These are phyloP conservation scores for Magnolia changhungtana DNA, from an alignment of 164 flowering plant genomes.

Conservation along the genomic window DNA sequence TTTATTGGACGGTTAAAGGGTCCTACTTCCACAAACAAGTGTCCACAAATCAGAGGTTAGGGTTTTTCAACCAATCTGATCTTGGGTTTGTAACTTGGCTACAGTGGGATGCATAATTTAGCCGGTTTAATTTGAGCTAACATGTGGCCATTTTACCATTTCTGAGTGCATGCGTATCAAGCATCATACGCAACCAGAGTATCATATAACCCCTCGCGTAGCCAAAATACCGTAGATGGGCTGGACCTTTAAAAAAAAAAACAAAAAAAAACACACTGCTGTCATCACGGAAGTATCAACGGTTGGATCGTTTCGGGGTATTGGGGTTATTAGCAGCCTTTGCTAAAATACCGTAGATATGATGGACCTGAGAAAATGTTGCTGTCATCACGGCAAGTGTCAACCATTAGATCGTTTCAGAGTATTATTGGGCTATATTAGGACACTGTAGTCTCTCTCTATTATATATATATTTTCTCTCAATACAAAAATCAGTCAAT, in stretches of 20 bases:
- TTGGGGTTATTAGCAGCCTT: no score
- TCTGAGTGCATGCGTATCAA: not conserved
- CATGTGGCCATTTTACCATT: not conserved
- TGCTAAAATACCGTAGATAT: not conserved
- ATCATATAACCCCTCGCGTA: not conserved
- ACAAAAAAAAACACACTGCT: not conserved
- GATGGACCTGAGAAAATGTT: not conserved
- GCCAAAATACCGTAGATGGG: not conserved
- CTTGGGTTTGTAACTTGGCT: no score
- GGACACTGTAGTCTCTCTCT: not conserved
- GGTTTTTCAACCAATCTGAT: no score
- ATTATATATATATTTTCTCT: not conserved
- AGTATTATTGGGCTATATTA: not conserved
- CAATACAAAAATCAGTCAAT: conserved; percentile 13
- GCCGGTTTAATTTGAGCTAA: not conserved
- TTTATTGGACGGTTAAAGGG: no score
- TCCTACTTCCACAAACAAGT: no score
- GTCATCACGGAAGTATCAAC: conserved; percentile 10
- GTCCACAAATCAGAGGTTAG: no score
- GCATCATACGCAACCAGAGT: not conserved
- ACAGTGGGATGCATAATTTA: not conserved
- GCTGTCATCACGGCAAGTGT: conserved; percentile 6
- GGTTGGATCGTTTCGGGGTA: not conserved
- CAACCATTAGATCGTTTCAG: conserved; percentile 1
- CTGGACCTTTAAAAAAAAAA: not conserved